Evolutionary conservation across 768 basidiomycete genomes (phyloP).

Genomic region (Nevesoporus exiguus): DNA sequence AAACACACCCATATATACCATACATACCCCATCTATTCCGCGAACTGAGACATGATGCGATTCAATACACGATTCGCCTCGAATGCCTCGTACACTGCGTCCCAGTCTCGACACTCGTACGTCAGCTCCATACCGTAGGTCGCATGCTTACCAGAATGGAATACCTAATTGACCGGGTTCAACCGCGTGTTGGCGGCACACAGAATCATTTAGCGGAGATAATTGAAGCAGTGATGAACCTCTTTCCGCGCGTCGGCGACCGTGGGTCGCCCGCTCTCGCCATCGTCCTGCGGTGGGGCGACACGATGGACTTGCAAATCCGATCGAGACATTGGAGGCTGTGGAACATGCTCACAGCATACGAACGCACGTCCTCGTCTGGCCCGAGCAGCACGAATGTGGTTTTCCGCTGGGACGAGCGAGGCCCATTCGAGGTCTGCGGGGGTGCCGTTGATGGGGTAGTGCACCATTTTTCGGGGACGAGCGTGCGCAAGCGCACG

Average conservation of each 20-base stretch:
- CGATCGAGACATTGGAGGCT: conserved; percentile 40
- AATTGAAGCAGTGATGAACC: conserved; percentile 38
- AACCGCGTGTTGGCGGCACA: conserved; percentile 35
- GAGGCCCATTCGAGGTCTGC: conserved; percentile 26
- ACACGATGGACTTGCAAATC: conserved; percentile 26
- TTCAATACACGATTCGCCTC: conserved; percentile 21
- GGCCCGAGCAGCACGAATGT: conserved; percentile 15
- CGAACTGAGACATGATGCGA: conserved; percentile 12
- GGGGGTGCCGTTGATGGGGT: conserved; percentile 20
- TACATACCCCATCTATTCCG: background rate
- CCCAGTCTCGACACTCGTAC: conserved; percentile 24
- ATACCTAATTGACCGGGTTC: conserved; percentile 21
- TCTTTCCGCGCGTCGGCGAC: conserved; percentile 6
- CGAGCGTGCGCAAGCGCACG: conserved; percentile 4
- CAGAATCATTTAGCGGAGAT: conserved; percentile 37
- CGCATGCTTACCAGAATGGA: conserved; percentile 8
- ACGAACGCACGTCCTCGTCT: conserved; percentile 23
- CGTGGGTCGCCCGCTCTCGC: background rate
- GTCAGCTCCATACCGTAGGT: conserved; percentile 21
- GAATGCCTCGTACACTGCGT: conserved; percentile 19
- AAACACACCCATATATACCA: background rate
- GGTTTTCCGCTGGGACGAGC: conserved; percentile 19
- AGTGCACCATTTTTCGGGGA: conserved; percentile 25
- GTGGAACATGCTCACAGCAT: conserved; percentile 39
- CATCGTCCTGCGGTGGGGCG: background rate